Conservation (phyloP, 73 alveolate species). For the Paramecium biaurelia region DNA sequence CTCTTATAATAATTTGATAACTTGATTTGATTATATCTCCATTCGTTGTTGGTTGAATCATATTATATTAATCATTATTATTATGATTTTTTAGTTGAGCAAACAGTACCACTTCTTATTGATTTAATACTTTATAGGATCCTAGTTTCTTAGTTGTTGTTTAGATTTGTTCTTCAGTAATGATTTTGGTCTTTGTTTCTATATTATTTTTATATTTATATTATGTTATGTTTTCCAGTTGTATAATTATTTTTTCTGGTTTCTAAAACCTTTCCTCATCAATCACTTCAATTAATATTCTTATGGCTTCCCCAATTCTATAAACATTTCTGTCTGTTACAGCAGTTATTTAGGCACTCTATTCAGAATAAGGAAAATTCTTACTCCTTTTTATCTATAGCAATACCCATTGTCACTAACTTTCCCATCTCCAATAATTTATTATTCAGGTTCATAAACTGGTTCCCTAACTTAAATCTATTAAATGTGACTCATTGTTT, state of each 20-base stretch:
- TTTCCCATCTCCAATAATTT: slow-evolving; percentile 1
- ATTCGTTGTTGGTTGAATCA: background rate
- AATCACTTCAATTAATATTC: background rate
- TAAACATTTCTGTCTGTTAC: background rate
- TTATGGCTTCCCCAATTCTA: background rate
- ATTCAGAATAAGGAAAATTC: background rate
- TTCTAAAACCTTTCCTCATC: background rate
- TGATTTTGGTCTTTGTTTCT: background rate
- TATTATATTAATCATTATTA: background rate
- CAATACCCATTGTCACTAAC: background rate
- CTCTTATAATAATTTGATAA: background rate
- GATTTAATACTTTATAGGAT: background rate
- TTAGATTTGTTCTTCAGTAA: background rate
- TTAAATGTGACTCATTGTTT: background rate
- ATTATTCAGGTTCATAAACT: background rate
- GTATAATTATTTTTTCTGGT: background rate
- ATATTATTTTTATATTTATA: background rate
- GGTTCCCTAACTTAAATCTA: background rate
- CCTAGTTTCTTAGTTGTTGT: background rate
- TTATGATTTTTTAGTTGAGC: background rate
- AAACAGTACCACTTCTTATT: background rate
- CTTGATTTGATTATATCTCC: background rate
- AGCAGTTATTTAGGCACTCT: background rate
- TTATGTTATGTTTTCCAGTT: background rate
- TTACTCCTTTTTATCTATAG: background rate